Conservation (phyloP, 2,329 filamentous ascomycete genomes). For the Nemania sp. region DNA sequence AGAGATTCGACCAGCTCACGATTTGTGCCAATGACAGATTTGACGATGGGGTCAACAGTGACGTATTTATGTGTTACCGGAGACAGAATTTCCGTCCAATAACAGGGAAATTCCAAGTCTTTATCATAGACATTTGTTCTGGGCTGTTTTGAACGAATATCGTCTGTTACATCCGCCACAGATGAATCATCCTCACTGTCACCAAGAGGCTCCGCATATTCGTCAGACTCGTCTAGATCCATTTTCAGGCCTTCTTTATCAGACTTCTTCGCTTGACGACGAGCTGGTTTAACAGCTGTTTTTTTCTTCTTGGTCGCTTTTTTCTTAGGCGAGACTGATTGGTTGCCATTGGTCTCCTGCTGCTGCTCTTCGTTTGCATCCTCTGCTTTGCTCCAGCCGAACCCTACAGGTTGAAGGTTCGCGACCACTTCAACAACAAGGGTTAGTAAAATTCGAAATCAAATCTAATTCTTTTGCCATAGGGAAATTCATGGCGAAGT, state of each 20-base stretch:
- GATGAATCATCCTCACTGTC: slow-evolving; percentile 64
- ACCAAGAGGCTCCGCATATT: slow-evolving; percentile 51
- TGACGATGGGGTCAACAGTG: slow-evolving; percentile 76
- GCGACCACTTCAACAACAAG: slow-evolving; percentile 59
- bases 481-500: background rate
- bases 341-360: slow-evolving; percentile 21
- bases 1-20: slow-evolving; percentile 73
- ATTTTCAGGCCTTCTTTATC: slow-evolving; percentile 35
- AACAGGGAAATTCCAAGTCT: slow-evolving; percentile 82
- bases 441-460: slow-evolving; percentile 2
- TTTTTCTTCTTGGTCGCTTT: slow-evolving; percentile 28
- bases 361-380: slow-evolving; percentile 65
- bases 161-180: slow-evolving; percentile 57
- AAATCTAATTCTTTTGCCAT: background rate
- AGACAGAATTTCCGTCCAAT: slow-evolving; percentile 91
- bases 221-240: slow-evolving; percentile 49
- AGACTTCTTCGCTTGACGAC: slow-evolving; percentile 30
- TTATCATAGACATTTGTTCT: slow-evolving; percentile 63
- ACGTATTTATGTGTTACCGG: slow-evolving; percentile 78
- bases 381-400: slow-evolving; percentile 87
- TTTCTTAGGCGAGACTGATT: slow-evolving; percentile 44
- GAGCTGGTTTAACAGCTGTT: slow-evolving; percentile 29
- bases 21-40: slow-evolving; percentile 69
- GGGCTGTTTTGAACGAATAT: slow-evolving; percentile 46
- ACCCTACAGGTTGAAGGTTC: slow-evolving; percentile 83